A percentile compares a stretch with the other conserved stretches of the same genome.
phyloP scores from a whole-genome alignment of 2,329 filamentous ascomycete species.

The Chaetomiaceae sp. region DNA sequence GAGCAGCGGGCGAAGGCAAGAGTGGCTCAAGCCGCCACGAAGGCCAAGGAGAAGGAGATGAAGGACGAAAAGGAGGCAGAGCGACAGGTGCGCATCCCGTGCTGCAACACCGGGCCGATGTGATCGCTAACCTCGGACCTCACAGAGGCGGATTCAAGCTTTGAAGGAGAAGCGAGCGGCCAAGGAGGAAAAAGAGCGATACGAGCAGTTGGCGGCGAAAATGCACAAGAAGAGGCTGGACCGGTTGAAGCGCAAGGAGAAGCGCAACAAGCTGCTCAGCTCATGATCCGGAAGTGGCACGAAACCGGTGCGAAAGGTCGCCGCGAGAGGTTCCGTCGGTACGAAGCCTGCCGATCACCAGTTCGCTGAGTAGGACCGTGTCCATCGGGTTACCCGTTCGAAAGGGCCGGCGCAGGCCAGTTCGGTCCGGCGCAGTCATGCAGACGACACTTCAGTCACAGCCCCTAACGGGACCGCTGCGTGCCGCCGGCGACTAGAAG shows the following conservation, averaged over 20 bases:
- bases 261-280: conserved; percentile 81
- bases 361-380: too few species aligned
- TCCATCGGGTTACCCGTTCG: too few species aligned
- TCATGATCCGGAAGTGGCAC: conserved; percentile 43
- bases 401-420: too few species aligned
- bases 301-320: not conserved
- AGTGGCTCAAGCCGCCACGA: conserved; percentile 65
- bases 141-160: conserved; percentile 65
- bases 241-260: conserved; percentile 88
- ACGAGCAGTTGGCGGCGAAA: conserved; percentile 90
- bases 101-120: not conserved
- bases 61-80: conserved; percentile 92
- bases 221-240: conserved; percentile 97
- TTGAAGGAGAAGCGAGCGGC: conserved; percentile 80
- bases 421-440: too few species aligned
- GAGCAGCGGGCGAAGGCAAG: conserved; percentile 68
- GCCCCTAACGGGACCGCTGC: too few species aligned
- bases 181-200: conserved; percentile 90
- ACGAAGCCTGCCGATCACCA: too few species aligned
- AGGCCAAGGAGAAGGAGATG: conserved; percentile 91
- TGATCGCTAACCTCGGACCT: conserved; percentile 9
- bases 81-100: conserved; percentile 59
- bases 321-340: not conserved
- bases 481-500: too few species aligned
- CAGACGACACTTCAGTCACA: too few species aligned